Conservation (phyloP, 352 stramenopile genomes). For the Phytophthora kernoviae region DNA sequence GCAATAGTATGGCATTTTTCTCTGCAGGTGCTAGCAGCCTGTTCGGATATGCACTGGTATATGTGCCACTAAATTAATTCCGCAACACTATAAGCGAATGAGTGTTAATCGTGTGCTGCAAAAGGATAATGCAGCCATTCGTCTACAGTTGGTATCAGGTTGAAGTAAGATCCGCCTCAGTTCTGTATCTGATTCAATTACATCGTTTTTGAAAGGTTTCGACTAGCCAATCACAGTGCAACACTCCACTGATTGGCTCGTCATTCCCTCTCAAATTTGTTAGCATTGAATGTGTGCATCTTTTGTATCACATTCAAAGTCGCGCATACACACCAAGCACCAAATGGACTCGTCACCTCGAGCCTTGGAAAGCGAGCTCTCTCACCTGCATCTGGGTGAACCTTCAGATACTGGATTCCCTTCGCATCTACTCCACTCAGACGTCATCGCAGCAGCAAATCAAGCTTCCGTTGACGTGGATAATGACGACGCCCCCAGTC, state of each 20-base stretch:
- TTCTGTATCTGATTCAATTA: too few species aligned
- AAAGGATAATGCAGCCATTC: too few species aligned
- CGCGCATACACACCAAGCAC: not conserved
- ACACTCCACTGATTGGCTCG: not conserved
- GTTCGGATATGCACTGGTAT: too few species aligned
- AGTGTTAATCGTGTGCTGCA: too few species aligned
- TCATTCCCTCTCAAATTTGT: not conserved
- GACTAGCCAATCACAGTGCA: too few species aligned
- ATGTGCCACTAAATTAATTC: too few species aligned
- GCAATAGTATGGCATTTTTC: too few species aligned
- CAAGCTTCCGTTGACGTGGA: constrained; percentile 19
- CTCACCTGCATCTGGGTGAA: constrained; percentile 14
- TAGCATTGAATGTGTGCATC: not conserved
- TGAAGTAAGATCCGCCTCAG: too few species aligned
- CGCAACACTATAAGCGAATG: too few species aligned
- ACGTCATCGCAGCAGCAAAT: constrained; percentile 30
- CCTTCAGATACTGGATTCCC: constrained; percentile 13
- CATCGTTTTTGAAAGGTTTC: too few species aligned
- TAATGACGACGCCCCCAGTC: constrained; percentile 35
- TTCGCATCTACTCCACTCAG: constrained; percentile 29
- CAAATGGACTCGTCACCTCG: constrained; percentile 11
- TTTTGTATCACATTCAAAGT: constrained; percentile 1
- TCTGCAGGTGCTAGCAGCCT: too few species aligned
- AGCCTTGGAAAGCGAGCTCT: constrained; percentile 22
- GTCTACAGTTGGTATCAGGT: too few species aligned